phyloP scores from a whole-genome alignment of 352 stramenopile species.

The Pythium brassicae region DNA sequence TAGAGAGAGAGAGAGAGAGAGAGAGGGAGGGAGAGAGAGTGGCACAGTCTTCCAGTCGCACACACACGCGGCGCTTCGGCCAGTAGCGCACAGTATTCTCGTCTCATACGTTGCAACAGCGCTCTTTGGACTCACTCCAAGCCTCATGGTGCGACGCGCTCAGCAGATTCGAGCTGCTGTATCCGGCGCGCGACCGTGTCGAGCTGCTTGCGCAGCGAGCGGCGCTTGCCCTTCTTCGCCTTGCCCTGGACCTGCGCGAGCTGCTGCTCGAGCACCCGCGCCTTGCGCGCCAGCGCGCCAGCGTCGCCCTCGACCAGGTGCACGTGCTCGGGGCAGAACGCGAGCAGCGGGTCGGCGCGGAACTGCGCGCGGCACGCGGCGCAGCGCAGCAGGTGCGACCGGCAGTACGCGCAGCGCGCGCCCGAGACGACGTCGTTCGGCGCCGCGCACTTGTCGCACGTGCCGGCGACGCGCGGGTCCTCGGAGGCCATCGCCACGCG shows the following conservation, averaged over 20 bases:
- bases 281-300: slow-evolving; percentile 30
- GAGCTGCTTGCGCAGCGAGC: slow-evolving; percentile 79
- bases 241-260: slow-evolving; percentile 36
- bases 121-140: too few relatives aligned
- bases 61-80: too few relatives aligned
- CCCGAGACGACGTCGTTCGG: slow-evolving; percentile 67
- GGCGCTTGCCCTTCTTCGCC: slow-evolving; percentile 58
- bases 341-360: slow-evolving; percentile 15
- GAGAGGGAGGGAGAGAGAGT: too few relatives aligned
- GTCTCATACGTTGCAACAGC: too few relatives aligned
- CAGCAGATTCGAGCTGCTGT: slow-evolving; percentile 24
- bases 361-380: slow-evolving; percentile 33
- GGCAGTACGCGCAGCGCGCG: slow-evolving; percentile 68
- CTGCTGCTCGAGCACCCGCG: slow-evolving; percentile 23
- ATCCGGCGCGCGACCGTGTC: slow-evolving; percentile 62
- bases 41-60: too few relatives aligned
- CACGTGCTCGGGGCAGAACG: slow-evolving; percentile 62
- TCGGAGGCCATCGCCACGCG: slow-evolving; percentile 62
- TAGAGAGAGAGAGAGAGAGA: too few relatives aligned
- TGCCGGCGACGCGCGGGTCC: slow-evolving; percentile 49
- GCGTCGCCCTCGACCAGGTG: slow-evolving; percentile 39
- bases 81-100: too few relatives aligned
- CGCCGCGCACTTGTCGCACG: slow-evolving; percentile 50
- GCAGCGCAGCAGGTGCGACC: slow-evolving; percentile 76
- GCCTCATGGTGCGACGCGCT: too few relatives aligned